phyloP scores from a whole-genome alignment of 495 filamentous ascomycete genomes.

The Lichenothelia convexa region DNA sequence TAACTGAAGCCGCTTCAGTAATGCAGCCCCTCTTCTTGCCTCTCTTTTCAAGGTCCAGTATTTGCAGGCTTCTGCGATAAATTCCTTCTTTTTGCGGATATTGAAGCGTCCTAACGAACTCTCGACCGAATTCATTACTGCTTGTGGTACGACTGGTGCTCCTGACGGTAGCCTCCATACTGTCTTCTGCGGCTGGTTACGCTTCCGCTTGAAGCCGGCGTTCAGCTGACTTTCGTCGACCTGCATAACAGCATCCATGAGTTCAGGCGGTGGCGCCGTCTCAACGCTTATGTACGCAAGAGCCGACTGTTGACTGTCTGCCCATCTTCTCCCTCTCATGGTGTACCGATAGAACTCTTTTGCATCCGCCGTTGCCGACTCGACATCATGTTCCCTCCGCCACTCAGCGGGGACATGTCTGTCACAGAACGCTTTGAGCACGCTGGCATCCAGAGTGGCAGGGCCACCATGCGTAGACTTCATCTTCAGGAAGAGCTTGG shows the following conservation, averaged over 20 bases:
- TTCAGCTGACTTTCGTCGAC: slow-evolving; percentile 33
- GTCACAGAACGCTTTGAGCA: slow-evolving; percentile 89
- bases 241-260: slow-evolving; percentile 21
- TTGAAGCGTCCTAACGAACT: slow-evolving; percentile 60
- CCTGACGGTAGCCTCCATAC: slow-evolving; percentile 92
- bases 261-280: slow-evolving; percentile 36
- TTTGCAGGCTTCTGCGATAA: slow-evolving; percentile 75
- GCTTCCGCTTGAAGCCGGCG: slow-evolving; percentile 60
- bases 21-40: slow-evolving; percentile 70
- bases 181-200: slow-evolving; percentile 40
- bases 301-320: slow-evolving; percentile 76
- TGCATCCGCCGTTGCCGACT: slow-evolving; percentile 43
- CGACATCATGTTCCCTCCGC: slow-evolving; percentile 65
- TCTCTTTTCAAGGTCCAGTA: slow-evolving; percentile 98
- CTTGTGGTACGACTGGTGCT: slow-evolving; percentile 79
- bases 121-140: slow-evolving; percentile 64
- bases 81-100: slow-evolving; percentile 75
- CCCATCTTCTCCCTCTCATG: slow-evolving; percentile 78
- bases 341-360: slow-evolving; percentile 70
- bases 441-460: slow-evolving; percentile 69
- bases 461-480: slow-evolving; percentile 68
- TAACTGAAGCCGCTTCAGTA: slow-evolving; percentile 80
- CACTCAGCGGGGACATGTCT: slow-evolving; percentile 88
- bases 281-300: slow-evolving; percentile 53
- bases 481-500: slow-evolving; percentile 87